Conservation (phyloP, 1,139 yeast species). For the Geotrichum fermentans region DNA sequence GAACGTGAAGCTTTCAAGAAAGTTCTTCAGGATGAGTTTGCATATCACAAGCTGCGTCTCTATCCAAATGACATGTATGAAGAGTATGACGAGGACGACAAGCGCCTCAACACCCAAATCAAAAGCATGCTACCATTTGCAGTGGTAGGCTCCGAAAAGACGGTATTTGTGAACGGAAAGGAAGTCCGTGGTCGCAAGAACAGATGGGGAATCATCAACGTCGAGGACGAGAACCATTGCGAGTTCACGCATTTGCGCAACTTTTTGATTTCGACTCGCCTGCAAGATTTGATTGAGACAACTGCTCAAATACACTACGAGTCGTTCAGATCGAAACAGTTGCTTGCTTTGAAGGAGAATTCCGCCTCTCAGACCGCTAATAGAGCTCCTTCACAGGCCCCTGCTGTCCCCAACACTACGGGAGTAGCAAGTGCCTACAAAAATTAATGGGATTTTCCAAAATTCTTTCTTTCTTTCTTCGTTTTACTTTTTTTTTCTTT, state of each 20-base stretch:
- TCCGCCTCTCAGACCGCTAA: conserved; percentile 38
- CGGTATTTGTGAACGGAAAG: conserved; percentile 62
- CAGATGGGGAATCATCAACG: conserved; percentile 81
- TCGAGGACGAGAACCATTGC: conserved; percentile 91
- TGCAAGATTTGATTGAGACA: conserved; percentile 92
- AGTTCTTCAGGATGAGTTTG: conserved; percentile 66
- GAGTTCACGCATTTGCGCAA: conserved; percentile 92
- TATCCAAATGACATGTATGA: conserved; percentile 89
- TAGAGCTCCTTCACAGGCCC: not conserved
- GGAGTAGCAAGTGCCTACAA: not conserved
- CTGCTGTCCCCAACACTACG: not conserved
- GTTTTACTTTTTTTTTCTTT: not conserved
- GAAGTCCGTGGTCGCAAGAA: conserved; percentile 85
- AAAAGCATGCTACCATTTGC: conserved; percentile 77
- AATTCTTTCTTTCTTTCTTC: not conserved
- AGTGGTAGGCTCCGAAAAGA: conserved; percentile 81
- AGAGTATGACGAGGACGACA: conserved; percentile 56
- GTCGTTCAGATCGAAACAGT: conserved; percentile 86
- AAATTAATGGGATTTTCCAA: not conserved
- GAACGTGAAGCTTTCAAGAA: conserved; percentile 79
- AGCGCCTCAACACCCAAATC: conserved; percentile 43
- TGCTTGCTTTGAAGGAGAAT: conserved; percentile 88
- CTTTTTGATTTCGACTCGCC: conserved; percentile 88
- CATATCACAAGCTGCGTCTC: conserved; percentile 65
- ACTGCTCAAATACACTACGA: conserved; percentile 88